Conservation (phyloP, 305 asterid species). For the Solanum hybrid region DNA sequence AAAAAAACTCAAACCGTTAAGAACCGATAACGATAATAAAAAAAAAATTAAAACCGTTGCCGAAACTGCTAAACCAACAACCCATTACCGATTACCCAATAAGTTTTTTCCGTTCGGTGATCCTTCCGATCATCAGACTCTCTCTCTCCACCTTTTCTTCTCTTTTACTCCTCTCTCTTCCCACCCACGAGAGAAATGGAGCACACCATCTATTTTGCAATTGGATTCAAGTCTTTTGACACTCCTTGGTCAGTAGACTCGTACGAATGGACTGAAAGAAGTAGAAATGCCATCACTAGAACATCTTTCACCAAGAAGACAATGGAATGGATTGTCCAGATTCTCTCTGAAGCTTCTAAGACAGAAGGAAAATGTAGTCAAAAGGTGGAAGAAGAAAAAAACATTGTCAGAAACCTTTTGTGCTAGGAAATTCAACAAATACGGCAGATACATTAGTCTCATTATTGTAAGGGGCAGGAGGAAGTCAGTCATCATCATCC, state of each 20-base stretch:
- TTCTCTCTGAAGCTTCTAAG: not conserved
- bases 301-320: not conserved
- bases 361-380: not conserved
- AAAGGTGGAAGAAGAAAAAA: not conserved
- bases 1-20: not conserved
- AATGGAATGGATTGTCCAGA: not conserved
- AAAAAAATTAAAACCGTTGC: too few species aligned
- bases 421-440: too few species aligned
- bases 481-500: not conserved
- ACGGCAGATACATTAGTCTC: too few species aligned
- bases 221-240: not conserved
- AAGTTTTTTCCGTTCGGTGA: not conserved
- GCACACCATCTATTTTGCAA: not conserved
- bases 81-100: not conserved
- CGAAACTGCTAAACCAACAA: not conserved
- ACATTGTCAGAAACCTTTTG: too few species aligned
- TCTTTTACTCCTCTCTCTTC: not conserved
- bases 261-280: not conserved
- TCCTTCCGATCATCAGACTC: not conserved
- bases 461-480: not conserved
- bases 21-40: not conserved
- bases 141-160: not conserved
- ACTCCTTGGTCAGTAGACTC: not conserved
- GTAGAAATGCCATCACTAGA: not conserved
- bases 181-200: not conserved